Percentiles rank a stretch among this genome's conserved stretches.
Conservation (phyloP, 2,329 filamentous ascomycete genomes). For the Diplodia intermedia region DNA sequence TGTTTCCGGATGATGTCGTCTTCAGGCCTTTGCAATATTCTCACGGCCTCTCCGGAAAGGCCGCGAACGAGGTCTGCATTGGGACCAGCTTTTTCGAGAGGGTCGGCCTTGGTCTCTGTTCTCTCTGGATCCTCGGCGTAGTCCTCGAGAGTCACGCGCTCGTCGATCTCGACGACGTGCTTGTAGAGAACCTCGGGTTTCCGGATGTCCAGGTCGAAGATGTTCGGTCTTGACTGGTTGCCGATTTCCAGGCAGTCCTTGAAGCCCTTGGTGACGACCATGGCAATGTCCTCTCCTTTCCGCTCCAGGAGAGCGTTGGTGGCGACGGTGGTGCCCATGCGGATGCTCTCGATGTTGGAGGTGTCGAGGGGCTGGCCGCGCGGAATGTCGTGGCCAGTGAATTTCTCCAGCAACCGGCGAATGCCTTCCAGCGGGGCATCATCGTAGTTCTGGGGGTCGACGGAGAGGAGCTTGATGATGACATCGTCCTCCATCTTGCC, state of each 20-base stretch:
- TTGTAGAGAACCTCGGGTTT: slow-evolving; percentile 89
- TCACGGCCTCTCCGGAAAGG: slow-evolving; percentile 75
- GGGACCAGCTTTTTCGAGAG: slow-evolving; percentile 54
- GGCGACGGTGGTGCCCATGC: slow-evolving; percentile 95
- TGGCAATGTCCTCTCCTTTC: slow-evolving; percentile 86
- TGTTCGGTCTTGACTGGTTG: slow-evolving; percentile 86
- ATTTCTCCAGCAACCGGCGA: slow-evolving; percentile 80
- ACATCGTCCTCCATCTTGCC: slow-evolving; percentile 75
- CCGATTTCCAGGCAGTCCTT: slow-evolving; percentile 87
- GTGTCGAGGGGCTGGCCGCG: slow-evolving; percentile 83
- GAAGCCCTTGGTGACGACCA: slow-evolving; percentile 88
- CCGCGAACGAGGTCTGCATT: slow-evolving; percentile 70
- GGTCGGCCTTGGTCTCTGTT: slow-evolving; percentile 61
- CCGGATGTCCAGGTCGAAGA: slow-evolving; percentile 87
- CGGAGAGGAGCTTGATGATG: slow-evolving; percentile 86
- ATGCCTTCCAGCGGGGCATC: slow-evolving; percentile 94
- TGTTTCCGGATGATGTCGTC: slow-evolving; percentile 64
- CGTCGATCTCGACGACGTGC: slow-evolving; percentile 84
- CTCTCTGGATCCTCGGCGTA: slow-evolving; percentile 86
- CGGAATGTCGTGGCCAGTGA: slow-evolving; percentile 76
- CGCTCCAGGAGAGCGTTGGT: slow-evolving; percentile 90
- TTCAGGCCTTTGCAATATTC: slow-evolving; percentile 69
- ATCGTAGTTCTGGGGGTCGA: slow-evolving; percentile 87
- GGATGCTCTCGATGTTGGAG: slow-evolving; percentile 82
- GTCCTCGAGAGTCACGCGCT: slow-evolving; percentile 89